A percentile compares a stretch with the other conserved stretches of the same genome.
Conservation (phyloP, 768 basidiomycete genomes). For the Galerina marginata region DNA sequence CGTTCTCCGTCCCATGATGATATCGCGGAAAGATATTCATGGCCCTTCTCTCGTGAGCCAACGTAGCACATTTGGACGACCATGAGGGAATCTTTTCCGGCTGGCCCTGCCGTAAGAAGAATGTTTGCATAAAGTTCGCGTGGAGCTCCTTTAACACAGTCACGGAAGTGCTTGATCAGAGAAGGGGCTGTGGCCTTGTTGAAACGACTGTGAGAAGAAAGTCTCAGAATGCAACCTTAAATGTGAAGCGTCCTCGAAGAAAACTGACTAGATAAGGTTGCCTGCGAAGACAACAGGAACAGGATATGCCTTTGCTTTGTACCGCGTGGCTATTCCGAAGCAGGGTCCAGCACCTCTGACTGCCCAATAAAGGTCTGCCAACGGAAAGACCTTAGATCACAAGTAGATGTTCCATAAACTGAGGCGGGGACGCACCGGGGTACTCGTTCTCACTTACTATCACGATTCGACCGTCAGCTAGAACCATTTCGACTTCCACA, state of each 20-base stretch:
- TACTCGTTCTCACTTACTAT: slow-evolving; percentile 75
- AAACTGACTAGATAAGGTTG: slow-evolving; percentile 85
- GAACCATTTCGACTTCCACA: slow-evolving; percentile 90
- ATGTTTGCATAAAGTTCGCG: slow-evolving; percentile 90
- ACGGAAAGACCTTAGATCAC: neutral
- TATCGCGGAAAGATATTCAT: slow-evolving; percentile 80
- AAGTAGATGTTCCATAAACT: neutral
- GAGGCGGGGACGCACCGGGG: slow-evolving; percentile 51
- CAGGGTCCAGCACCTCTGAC: slow-evolving; percentile 83
- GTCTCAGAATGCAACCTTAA: neutral
- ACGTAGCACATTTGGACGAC: slow-evolving; percentile 93
- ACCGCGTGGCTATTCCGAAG: slow-evolving; percentile 87
- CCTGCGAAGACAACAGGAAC: slow-evolving; percentile 92
- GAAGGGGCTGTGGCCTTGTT: slow-evolving; percentile 86
- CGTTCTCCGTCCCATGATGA: slow-evolving; percentile 89
- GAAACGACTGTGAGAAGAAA: slow-evolving; percentile 66
- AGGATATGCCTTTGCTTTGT: slow-evolving; percentile 87
- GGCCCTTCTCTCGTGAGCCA: slow-evolving; percentile 74
- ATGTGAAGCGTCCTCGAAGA: no score
- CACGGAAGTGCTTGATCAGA: slow-evolving; percentile 89
- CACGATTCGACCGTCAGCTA: slow-evolving; percentile 88
- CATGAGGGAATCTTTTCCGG: slow-evolving; percentile 81
- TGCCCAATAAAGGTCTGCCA: slow-evolving; percentile 85
- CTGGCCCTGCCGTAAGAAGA: slow-evolving; percentile 88
- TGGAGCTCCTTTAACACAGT: slow-evolving; percentile 89